Conservation (phyloP, 139 green algal species). For the Nannochloris sp. region DNA sequence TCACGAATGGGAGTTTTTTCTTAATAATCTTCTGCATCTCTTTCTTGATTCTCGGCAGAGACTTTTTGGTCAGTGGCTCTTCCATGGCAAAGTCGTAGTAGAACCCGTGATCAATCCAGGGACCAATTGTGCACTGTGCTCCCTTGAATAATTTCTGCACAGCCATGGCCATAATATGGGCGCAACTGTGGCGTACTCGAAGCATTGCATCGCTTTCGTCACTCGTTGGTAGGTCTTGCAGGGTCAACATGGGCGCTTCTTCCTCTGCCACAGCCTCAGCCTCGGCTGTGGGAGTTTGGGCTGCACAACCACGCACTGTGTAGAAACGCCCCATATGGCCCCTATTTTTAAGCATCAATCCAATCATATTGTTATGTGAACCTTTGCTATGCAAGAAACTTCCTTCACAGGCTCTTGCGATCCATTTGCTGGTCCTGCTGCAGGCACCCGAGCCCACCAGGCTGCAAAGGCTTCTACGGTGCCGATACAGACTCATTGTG, state of each 20-base stretch:
- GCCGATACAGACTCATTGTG: too few species aligned
- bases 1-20: slow-evolving; percentile 66
- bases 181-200: slow-evolving; percentile 77
- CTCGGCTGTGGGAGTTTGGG: background rate
- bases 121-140: slow-evolving; percentile 87
- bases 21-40: slow-evolving; percentile 84
- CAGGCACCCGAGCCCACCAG: too few species aligned
- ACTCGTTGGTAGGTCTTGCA: slow-evolving; percentile 48
- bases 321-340: too few species aligned
- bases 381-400: too few species aligned
- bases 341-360: too few species aligned
- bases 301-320: too few species aligned
- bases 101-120: slow-evolving; percentile 95
- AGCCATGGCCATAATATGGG: slow-evolving; percentile 97
- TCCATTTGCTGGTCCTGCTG: too few species aligned
- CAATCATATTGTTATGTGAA: too few species aligned
- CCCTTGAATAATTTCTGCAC: slow-evolving; percentile 84
- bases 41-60: slow-evolving; percentile 91
- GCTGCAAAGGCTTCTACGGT: too few species aligned
- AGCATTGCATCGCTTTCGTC: slow-evolving; percentile 72
- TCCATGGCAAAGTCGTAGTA: slow-evolving; percentile 97
- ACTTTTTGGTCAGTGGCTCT: slow-evolving; percentile 68
- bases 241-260: background rate
- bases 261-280: background rate
- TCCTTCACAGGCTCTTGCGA: too few species aligned